Percentiles rank a stretch among this genome's conserved stretches.
Conservation (phyloP, 139 green algal genomes). For the Nannochloris sp. region DNA sequence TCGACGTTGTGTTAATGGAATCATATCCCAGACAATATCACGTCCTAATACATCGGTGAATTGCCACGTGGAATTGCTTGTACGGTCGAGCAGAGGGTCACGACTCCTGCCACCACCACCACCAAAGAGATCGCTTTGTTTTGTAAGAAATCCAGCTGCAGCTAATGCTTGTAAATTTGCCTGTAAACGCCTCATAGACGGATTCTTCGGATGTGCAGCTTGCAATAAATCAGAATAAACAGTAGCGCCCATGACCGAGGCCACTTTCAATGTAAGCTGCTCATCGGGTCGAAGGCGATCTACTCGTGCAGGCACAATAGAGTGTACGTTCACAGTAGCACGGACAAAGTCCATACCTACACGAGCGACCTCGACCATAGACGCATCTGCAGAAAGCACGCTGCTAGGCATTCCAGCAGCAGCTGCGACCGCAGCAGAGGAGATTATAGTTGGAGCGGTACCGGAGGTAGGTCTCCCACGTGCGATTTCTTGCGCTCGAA, state of each 20-base stretch:
- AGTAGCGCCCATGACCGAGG: slow-evolving; percentile 55
- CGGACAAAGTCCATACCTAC: slow-evolving; percentile 25
- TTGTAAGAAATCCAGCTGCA: slow-evolving; percentile 28
- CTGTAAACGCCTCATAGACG: slow-evolving; percentile 7
- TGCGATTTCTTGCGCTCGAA: slow-evolving; percentile 1
- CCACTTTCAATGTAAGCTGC: slow-evolving; percentile 64
- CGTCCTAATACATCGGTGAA: slow-evolving; percentile 34
- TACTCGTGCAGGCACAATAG: slow-evolving; percentile 56
- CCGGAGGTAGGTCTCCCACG: too few relatives aligned
- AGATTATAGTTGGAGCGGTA: too few relatives aligned
- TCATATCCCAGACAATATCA: slow-evolving; percentile 66
- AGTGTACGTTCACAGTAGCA: slow-evolving; percentile 28
- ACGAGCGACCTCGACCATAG: slow-evolving; percentile 5
- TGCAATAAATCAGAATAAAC: slow-evolving; percentile 57
- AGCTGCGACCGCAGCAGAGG: not conserved
- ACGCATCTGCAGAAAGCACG: too few relatives aligned
- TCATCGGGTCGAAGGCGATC: slow-evolving; percentile 52
- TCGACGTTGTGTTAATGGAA: slow-evolving; percentile 54
- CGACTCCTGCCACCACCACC: not conserved
- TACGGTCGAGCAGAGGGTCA: not conserved
- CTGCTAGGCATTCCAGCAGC: not conserved
- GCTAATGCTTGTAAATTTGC: slow-evolving; percentile 39
- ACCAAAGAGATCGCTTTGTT: slow-evolving; percentile 34
- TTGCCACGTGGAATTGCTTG: not conserved
- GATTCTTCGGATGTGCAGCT: slow-evolving; percentile 19